Percentiles rank a stretch among this genome's conserved stretches.
Evolutionary conservation across 331 rosid species (phyloP).

Genomic region (Rosa hybrid): DNA sequence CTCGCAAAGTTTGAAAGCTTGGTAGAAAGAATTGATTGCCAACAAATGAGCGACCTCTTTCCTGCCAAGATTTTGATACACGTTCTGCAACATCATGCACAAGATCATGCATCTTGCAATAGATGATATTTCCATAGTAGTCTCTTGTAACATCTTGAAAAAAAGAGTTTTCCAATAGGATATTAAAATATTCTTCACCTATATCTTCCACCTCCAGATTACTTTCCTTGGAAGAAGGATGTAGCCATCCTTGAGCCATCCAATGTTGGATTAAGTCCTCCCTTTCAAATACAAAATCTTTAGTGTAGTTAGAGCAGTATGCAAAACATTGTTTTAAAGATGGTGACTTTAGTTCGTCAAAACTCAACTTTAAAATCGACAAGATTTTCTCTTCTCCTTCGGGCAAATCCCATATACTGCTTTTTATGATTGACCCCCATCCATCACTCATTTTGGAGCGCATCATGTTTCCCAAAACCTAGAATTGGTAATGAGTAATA

Average conservation of each 20-base stretch:
- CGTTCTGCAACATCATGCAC: conserved; percentile 2
- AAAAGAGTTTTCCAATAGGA: not conserved
- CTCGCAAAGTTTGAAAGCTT: not conserved
- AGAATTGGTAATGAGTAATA: too few species aligned
- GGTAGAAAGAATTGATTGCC: not conserved
- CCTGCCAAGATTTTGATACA: not conserved
- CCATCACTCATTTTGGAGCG: too few species aligned
- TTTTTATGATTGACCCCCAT: too few species aligned
- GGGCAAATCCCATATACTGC: too few species aligned
- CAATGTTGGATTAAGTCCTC: not conserved
- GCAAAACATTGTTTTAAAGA: conserved; percentile 2
- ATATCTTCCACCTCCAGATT: not conserved
- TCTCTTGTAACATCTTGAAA: not conserved
- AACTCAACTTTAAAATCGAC: not conserved
- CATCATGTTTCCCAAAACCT: too few species aligned
- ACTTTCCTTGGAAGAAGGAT: not conserved
- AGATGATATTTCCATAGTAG: not conserved
- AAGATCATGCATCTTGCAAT: conserved; percentile 19
- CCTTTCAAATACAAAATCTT: not conserved
- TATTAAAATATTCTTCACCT: not conserved
- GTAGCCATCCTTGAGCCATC: conserved; percentile 1
- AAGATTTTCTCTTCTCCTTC: too few species aligned
- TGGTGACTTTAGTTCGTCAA: not conserved
- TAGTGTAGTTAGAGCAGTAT: not conserved
- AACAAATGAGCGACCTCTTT: too few species aligned